Conservation (phyloP, 1,284 basidiomycete genomes). For the Tilletia setariae region DNA sequence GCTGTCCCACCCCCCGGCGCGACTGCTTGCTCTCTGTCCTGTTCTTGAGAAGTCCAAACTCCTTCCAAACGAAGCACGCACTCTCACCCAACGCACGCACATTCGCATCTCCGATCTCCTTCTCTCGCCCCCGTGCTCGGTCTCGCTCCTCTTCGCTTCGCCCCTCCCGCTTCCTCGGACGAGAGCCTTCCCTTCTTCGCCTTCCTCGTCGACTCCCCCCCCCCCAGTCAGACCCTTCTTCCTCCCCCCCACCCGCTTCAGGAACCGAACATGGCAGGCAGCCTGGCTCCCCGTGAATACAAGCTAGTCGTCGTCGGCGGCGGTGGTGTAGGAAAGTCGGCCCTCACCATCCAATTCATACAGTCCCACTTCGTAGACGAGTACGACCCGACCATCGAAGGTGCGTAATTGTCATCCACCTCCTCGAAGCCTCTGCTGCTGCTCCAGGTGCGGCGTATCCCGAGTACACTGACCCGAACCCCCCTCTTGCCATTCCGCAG, state of each 20-base stretch:
- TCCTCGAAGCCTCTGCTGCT: too few species aligned
- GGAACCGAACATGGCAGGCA: not conserved
- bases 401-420: conserved; percentile 56
- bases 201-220: not conserved
- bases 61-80: not conserved
- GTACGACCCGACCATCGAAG: conserved; percentile 96
- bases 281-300: conserved; percentile 34
- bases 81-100: not conserved
- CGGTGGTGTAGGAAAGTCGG: conserved; percentile 95
- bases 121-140: not conserved
- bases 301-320: conserved; percentile 83
- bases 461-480: not conserved
- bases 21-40: too few species aligned
- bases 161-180: not conserved
- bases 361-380: conserved; percentile 91
- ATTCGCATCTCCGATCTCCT: not conserved
- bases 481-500: conserved; percentile 22
- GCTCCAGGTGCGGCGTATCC: too few species aligned
- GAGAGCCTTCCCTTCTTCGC: not conserved
- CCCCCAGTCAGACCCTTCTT: not conserved
- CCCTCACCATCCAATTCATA: conserved; percentile 96
- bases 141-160: not conserved
- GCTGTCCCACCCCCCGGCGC: too few species aligned
- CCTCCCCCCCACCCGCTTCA: not conserved
- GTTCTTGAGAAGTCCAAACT: too few species aligned